These are phyloP conservation scores for Ustilago lituana DNA, from an alignment of 1,284 basidiomycete species.

Conservation along the genomic window DNA sequence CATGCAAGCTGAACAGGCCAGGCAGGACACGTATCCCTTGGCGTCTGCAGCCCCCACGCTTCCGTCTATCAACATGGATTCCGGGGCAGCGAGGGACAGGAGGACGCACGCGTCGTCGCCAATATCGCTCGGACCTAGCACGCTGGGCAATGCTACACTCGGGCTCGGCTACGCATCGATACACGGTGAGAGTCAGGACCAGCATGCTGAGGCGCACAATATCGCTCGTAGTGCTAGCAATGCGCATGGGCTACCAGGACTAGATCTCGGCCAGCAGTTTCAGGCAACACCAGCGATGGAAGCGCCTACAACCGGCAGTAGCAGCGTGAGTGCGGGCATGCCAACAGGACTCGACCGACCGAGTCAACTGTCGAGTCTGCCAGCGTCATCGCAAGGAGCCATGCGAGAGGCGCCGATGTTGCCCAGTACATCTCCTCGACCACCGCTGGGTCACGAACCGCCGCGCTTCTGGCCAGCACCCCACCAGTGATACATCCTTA, in stretches of 20 bases:
- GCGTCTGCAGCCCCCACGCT: neutral
- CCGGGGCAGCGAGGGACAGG: neutral
- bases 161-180: neutral
- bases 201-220: neutral
- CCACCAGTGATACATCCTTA: neutral
- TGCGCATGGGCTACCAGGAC: neutral
- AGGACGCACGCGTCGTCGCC: neutral
- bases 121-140: neutral
- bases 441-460: conserved; percentile 3
- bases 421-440: conserved; percentile 1
- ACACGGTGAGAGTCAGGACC: conserved; percentile 3
- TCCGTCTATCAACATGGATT: conserved; percentile 2
- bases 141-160: neutral
- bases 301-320: neutral
- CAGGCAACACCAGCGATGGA: no score
- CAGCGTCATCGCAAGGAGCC: conserved; percentile 1
- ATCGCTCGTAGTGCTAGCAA: neutral
- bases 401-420: neutral
- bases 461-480: conserved; percentile 6
- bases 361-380: neutral
- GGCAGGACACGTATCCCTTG: neutral
- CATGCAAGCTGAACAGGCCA: conserved; percentile 1
- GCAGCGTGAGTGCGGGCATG: neutral
- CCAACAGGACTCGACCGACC: neutral
- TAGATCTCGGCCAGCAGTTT: no score